phyloP scores from a whole-genome alignment of 768 basidiomycete species.

The Leccinum truebloodii region DNA sequence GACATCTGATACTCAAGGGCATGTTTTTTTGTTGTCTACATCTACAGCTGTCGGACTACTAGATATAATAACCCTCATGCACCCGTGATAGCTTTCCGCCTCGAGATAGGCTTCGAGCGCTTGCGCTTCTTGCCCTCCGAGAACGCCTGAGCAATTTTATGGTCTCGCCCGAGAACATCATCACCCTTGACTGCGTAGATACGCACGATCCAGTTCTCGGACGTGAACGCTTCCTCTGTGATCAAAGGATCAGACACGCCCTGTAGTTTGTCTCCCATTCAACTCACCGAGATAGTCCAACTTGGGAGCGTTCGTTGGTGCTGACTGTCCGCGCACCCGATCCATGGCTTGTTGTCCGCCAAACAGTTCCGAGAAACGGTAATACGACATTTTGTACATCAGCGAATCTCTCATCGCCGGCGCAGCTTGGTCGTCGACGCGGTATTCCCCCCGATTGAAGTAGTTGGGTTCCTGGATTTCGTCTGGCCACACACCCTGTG shows the following conservation, averaged over 20 bases:
- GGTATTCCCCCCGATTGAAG: conserved; percentile 95
- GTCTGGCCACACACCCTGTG: conserved; percentile 97
- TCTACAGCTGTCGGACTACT: background rate
- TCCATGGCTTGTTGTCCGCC: conserved; percentile 75
- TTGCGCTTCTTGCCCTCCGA: conserved; percentile 87
- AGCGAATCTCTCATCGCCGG: conserved; percentile 90
- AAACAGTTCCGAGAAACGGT: conserved; percentile 90
- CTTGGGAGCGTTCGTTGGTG: conserved; percentile 76
- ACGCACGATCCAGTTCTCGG: conserved; percentile 99
- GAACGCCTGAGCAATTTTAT: conserved; percentile 86
- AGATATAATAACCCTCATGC: conserved; percentile 10
- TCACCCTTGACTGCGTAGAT: conserved; percentile 97
- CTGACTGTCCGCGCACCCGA: conserved; percentile 83
- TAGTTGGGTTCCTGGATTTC: conserved; percentile 95
- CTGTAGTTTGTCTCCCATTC: background rate
- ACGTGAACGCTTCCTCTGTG: conserved; percentile 95
- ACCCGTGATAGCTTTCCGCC: conserved; percentile 48
- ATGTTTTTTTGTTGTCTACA: conserved; percentile 1
- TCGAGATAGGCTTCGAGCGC: conserved; percentile 65
- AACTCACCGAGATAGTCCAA: conserved; percentile 84
- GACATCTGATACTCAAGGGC: background rate
- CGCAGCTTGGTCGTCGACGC: conserved; percentile 83
- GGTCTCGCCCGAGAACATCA: conserved; percentile 86
- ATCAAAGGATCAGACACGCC: background rate
- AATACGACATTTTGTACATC: conserved; percentile 99